Conservation (phyloP, 345 rosid species). For the Eucalyptus fibrosa region DNA sequence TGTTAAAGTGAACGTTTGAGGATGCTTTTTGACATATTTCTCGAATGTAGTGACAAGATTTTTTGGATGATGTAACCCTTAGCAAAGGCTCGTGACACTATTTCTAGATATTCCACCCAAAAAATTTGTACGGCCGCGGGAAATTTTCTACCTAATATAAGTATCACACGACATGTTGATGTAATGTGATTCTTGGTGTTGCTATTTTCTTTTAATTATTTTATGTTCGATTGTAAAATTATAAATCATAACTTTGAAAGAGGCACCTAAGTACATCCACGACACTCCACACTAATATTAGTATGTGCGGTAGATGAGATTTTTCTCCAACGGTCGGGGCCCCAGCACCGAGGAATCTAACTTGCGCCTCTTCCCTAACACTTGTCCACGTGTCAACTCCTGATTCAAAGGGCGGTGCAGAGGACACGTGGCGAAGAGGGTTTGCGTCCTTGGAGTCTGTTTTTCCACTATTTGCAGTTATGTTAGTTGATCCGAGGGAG, state of each 20-base stretch:
- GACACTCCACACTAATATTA: background rate
- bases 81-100: fast-evolving
- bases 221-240: too few species aligned
- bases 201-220: too few species aligned
- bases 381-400: background rate
- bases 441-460: background rate
- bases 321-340: background rate
- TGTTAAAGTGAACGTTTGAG: background rate
- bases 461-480: background rate
- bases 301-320: background rate
- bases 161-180: background rate
- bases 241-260: background rate
- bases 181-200: too few species aligned
- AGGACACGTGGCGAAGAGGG: background rate
- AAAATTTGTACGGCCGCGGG: fast-evolving
- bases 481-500: background rate
- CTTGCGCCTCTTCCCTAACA: background rate
- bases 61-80: fast-evolving
- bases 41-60: background rate
- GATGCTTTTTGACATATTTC: background rate
- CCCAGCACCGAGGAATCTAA: background rate
- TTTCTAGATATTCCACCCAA: background rate
- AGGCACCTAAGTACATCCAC: too few species aligned
- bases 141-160: background rate
- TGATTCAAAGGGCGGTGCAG: background rate